A percentile compares a stretch with the other conserved stretches of the same genome.
Evolutionary conservation across 1,284 basidiomycete genomes (phyloP).

Genomic region (Ceratobasidium sp.): DNA sequence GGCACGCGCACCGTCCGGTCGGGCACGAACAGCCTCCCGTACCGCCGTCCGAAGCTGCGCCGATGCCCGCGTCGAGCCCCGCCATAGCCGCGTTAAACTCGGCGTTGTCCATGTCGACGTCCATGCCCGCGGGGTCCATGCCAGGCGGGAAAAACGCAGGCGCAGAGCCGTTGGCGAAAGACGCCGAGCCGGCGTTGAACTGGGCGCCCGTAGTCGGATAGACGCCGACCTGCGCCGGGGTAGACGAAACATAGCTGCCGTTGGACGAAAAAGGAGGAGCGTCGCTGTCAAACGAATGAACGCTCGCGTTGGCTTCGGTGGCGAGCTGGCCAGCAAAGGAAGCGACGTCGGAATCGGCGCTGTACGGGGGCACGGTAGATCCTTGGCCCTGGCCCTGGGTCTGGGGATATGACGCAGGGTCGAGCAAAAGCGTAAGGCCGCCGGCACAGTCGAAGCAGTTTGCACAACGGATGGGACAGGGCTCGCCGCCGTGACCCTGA

Average conservation of each 20-base stretch:
- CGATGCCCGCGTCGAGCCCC: conserved; percentile 33
- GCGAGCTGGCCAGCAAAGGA: conserved; percentile 11
- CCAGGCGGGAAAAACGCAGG: conserved; percentile 19
- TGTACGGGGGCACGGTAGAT: conserved; percentile 2
- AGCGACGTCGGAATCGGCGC: neutral
- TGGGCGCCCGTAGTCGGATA: neutral
- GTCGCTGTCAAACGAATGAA: conserved; percentile 28
- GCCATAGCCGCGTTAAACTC: conserved; percentile 40
- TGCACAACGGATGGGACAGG: conserved; percentile 29
- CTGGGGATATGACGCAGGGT: conserved; percentile 7
- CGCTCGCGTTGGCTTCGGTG: conserved; percentile 31
- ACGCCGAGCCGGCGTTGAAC: neutral
- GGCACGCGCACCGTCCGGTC: neutral
- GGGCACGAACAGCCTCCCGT: neutral
- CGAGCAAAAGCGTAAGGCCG: conserved; percentile 37
- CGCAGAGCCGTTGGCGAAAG: neutral
- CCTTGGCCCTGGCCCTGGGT: neutral
- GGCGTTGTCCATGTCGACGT: conserved; percentile 42
- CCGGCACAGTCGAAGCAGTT: conserved; percentile 41
- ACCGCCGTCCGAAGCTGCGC: neutral
- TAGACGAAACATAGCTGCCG: neutral
- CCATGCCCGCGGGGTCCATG: conserved; percentile 27
- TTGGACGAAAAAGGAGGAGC: too few relatives aligned
- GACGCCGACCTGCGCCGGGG: conserved; percentile 8
- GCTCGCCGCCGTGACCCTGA: conserved; percentile 40